These are phyloP conservation scores for Mikania micrantha DNA, from an alignment of 129 eudicot species.

Conservation along the genomic window DNA sequence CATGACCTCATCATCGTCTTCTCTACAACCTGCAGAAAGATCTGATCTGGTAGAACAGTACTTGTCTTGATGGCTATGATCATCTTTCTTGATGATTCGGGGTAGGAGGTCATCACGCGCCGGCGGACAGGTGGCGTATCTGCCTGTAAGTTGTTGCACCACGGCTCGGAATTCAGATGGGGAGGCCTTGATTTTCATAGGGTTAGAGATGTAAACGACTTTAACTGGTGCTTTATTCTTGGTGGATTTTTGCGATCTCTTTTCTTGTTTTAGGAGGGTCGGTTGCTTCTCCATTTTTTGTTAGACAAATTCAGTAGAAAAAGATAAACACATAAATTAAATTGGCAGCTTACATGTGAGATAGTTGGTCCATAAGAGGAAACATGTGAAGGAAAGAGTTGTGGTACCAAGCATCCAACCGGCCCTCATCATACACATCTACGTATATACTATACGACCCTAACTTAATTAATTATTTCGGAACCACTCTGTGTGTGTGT, in stretches of 20 bases:
- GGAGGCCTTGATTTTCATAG: slow-evolving; percentile 64
- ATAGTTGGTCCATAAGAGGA: neutral
- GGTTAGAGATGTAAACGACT: slow-evolving; percentile 75
- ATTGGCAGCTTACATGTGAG: slow-evolving; percentile 17
- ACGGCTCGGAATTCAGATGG: slow-evolving; percentile 61
- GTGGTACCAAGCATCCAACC: slow-evolving; percentile 10
- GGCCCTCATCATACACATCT: too few relatives aligned
- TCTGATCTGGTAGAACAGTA: neutral
- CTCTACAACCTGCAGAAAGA: neutral
- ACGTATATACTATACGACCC: too few relatives aligned
- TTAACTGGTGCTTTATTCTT: slow-evolving; percentile 49
- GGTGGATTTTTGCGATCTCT: slow-evolving; percentile 19
- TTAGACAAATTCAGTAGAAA: neutral
- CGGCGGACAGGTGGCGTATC: slow-evolving; percentile 27
- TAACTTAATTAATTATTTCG: too few relatives aligned
- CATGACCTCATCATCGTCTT: slow-evolving; percentile 3
- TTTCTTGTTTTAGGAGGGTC: slow-evolving; percentile 6
- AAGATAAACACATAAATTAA: too few relatives aligned
- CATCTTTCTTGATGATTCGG: neutral
- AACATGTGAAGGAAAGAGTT: slow-evolving; percentile 11
- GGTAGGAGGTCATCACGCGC: neutral
- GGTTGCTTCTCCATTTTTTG: slow-evolving; percentile 44
- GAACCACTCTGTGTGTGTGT: too few relatives aligned
- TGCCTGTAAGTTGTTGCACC: slow-evolving; percentile 72
- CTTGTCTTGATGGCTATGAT: neutral